These are phyloP conservation scores for Tubosaeta sp. DNA, from an alignment of 768 basidiomycete genomes.

Conservation along the genomic window DNA sequence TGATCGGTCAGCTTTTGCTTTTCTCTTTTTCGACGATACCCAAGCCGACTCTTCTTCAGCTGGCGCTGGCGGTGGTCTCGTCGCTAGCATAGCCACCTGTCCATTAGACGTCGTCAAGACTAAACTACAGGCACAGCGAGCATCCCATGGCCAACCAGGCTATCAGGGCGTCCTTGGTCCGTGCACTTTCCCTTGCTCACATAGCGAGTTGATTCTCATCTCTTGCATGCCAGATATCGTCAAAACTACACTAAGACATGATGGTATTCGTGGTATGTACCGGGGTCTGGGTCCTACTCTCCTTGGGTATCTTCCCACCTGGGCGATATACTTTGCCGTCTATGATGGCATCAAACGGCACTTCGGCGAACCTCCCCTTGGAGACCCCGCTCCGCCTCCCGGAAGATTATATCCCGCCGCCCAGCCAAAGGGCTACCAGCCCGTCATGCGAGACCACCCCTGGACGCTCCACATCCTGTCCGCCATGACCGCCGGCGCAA, in stretches of 20 bases:
- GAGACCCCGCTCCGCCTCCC: conserved; percentile 24
- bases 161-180: conserved; percentile 77
- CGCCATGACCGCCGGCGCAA: conserved; percentile 92
- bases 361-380: conserved; percentile 65
- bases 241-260: conserved; percentile 50
- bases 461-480: conserved; percentile 89
- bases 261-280: conserved; percentile 88
- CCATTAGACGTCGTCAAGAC: conserved; percentile 98
- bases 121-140: conserved; percentile 90
- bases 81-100: conserved; percentile 91
- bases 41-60: conserved; percentile 40
- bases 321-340: conserved; percentile 98
- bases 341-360: conserved; percentile 92
- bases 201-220: neutral
- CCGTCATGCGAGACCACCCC: conserved; percentile 72
- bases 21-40: conserved; percentile 1
- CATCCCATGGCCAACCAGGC: conserved; percentile 58
- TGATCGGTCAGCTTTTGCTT: conserved; percentile 57
- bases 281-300: conserved; percentile 97
- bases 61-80: conserved; percentile 92
- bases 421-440: conserved; percentile 83
- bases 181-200: conserved; percentile 24
- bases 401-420: conserved; percentile 75
- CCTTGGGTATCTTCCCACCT: conserved; percentile 94
- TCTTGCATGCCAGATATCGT: conserved; percentile 42